Evolutionary conservation across 208 protist genomes (phyloP), one percentile per base, ranked within the genome.

Genomic region (Strigomonas galati): DNA sequence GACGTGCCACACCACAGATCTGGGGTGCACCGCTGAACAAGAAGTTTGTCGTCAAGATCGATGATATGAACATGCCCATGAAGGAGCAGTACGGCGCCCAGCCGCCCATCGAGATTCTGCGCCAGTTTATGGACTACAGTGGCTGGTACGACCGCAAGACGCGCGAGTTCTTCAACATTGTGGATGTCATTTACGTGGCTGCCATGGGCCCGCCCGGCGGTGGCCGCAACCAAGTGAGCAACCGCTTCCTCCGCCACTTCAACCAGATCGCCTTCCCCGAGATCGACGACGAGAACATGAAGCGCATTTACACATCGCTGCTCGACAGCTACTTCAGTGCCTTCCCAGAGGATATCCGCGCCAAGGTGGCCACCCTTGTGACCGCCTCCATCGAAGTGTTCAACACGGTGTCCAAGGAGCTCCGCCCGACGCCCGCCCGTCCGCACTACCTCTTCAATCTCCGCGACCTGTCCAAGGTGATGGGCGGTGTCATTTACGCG

Each of bases 391-490:
- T 99, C 59, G 81, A 93, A 2, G 75, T 99, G 3, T 99, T 99
- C 82, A 86, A 97, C 72, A 89, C 74, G 15, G 94, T 98, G 37
- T 77, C 77, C 53, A 77, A 79, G 35, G 95, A 98, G 69, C 84
- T 99, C 24, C 91, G 98, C 24, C 98, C 98, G 31, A 99, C 97
- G 0, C 98, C 98, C 3, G 62, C 93, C 5, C 98, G 98, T 37
- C 93, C 96, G n/a, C 98, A 99, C 80, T 99, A 99, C 80, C 97
- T 98, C 17, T 99, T 99, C 87, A 99, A 99, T 76, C 68, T 99
- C 52, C 90, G 98, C 61, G 98, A 99, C 77, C 63, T 99, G 24
- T 81, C 94, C 23, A 98, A 98, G 67, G 97, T 99, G 56, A 91
- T 99, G 62, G 94, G 97, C 57, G 98, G 98, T n/a, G 48, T 99